These are phyloP conservation scores for Trametes meyenii DNA, from an alignment of 768 basidiomycete genomes.

Conservation along the genomic window DNA sequence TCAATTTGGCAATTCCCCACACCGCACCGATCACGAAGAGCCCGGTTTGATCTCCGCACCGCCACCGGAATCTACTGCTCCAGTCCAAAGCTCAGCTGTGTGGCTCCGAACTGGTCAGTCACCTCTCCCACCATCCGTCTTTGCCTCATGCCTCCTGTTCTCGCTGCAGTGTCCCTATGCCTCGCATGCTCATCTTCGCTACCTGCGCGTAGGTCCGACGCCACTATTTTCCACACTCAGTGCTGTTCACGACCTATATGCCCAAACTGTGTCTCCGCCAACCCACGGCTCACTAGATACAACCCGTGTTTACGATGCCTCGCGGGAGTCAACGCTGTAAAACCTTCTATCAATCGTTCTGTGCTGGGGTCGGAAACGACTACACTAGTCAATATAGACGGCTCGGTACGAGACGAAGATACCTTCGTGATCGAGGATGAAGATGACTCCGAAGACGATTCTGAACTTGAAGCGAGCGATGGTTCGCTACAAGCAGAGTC, in stretches of 20 bases:
- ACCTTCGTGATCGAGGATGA: slow-evolving; percentile 70
- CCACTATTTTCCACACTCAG: slow-evolving; percentile 49
- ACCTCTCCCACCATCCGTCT: background rate
- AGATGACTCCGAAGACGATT: slow-evolving; percentile 35
- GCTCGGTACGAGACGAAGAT: slow-evolving; percentile 61
- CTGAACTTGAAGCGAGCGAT: slow-evolving; percentile 31
- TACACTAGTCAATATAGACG: slow-evolving; percentile 46
- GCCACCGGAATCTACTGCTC: slow-evolving; percentile 3
- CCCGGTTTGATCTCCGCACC: slow-evolving; percentile 12
- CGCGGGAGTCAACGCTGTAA: slow-evolving; percentile 43
- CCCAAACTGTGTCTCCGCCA: slow-evolving; percentile 53
- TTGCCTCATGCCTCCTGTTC: slow-evolving; percentile 8
- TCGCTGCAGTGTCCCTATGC: slow-evolving; percentile 23
- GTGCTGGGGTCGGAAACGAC: background rate
- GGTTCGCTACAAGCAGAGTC: background rate
- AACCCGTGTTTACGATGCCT: slow-evolving; percentile 75
- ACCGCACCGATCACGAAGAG: background rate
- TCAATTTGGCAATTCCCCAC: slow-evolving; percentile 1
- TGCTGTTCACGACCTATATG: slow-evolving; percentile 75
- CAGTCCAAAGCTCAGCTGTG: background rate
- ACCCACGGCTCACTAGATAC: slow-evolving; percentile 68
- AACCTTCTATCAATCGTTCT: background rate
- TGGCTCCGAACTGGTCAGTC: background rate
- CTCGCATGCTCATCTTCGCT: slow-evolving; percentile 35
- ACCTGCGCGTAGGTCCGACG: slow-evolving; percentile 24